Conservation (phyloP, 2,329 filamentous ascomycete species). For the Ophiobolus disseminans region DNA sequence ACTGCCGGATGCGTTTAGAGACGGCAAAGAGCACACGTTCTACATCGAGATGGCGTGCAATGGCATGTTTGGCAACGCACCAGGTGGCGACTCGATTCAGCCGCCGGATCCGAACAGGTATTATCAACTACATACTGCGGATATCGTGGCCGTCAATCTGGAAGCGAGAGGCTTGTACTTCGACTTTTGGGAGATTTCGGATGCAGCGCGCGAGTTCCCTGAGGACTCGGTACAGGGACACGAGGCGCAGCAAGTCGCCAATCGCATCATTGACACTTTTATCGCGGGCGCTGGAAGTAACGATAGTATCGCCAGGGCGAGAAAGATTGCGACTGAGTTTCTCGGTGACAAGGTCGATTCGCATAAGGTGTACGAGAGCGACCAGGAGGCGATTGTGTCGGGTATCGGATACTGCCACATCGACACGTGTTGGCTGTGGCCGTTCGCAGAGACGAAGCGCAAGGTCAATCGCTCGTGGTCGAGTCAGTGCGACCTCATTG, state of each 20-base stretch:
- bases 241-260: constrained; percentile 81
- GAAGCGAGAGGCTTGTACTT: constrained; percentile 83
- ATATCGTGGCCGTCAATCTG: constrained; percentile 88
- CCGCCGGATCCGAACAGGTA: constrained; percentile 85
- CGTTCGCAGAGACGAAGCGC: constrained; percentile 95
- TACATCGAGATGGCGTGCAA: constrained; percentile 99
- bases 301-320: constrained; percentile 77
- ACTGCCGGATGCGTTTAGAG: constrained; percentile 78
- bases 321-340: constrained; percentile 83
- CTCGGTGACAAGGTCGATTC: constrained; percentile 79
- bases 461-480: constrained; percentile 97
- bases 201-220: constrained; percentile 91
- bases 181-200: constrained; percentile 94
- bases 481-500: constrained; percentile 94
- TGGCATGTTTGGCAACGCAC: constrained; percentile 94
- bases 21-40: constrained; percentile 85
- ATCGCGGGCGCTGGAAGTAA: constrained; percentile 76
- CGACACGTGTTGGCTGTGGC: constrained; percentile 98
- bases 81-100: constrained; percentile 84
- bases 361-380: constrained; percentile 80
- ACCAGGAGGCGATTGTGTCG: constrained; percentile 77
- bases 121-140: constrained; percentile 76
- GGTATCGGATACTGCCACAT: constrained; percentile 97
- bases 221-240: constrained; percentile 88
- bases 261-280: constrained; percentile 88